Evolutionary conservation across 2,329 filamentous ascomycete species (phyloP).

Genomic region (Raffaelea arxii): DNA sequence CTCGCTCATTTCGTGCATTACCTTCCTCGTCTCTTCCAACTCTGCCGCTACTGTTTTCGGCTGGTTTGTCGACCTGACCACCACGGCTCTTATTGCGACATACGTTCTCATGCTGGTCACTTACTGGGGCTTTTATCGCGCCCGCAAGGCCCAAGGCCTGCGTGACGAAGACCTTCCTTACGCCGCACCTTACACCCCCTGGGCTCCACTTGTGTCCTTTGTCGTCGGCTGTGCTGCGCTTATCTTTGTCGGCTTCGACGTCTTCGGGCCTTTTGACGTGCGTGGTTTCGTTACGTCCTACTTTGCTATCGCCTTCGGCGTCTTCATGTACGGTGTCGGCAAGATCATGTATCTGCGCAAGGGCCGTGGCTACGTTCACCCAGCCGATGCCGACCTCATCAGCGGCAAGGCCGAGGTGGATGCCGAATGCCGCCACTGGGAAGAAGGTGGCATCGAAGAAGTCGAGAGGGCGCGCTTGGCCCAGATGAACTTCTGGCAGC

Average conservation of each 20-base stretch:
- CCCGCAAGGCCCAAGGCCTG: constrained; percentile 26
- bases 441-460: constrained; percentile 15
- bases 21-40: constrained; percentile 28
- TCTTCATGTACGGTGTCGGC: constrained; percentile 46
- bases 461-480: constrained; percentile 9
- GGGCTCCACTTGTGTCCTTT: constrained; percentile 21
- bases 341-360: constrained; percentile 49
- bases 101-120: constrained; percentile 29
- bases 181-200: constrained; percentile 24
- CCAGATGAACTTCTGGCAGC: constrained; percentile 5
- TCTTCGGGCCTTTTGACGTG: constrained; percentile 37
- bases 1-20: constrained; percentile 24
- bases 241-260: constrained; percentile 42
- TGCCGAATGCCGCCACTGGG: constrained; percentile 27
- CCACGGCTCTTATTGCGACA: constrained; percentile 29
- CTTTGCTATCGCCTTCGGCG: constrained; percentile 43
- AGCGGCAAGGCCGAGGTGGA: constrained; percentile 15
- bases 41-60: constrained; percentile 24
- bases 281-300: constrained; percentile 43
- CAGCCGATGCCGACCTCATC: constrained; percentile 13
- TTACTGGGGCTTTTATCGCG: constrained; percentile 26
- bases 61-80: constrained; percentile 31
- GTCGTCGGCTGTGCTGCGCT: constrained; percentile 3
- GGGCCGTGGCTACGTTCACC: constrained; percentile 29
- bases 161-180: constrained; percentile 23